phyloP scores from a whole-genome alignment of 75 land plant genomes.

The Cunninghamia lanceolata region DNA sequence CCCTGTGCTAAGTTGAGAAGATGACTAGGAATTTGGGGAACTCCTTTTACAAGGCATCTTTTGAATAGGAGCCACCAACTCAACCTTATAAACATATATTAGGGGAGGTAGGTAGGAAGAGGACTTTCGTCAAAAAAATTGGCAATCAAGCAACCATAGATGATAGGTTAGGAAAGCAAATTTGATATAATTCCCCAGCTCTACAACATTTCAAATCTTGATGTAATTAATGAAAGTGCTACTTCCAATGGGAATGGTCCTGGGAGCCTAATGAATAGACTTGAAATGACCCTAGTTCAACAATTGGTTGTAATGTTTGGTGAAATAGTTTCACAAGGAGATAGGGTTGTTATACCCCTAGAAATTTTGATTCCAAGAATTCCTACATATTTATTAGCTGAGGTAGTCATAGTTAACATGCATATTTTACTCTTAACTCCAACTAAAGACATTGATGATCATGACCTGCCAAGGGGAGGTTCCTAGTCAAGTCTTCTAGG shows the following conservation, averaged over 20 bases:
- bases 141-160: conserved; percentile 19
- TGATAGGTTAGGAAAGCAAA: conserved; percentile 44
- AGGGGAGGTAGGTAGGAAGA: conserved; percentile 33
- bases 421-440: conserved; percentile 61
- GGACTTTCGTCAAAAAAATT: conserved; percentile 32
- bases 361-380: conserved; percentile 75
- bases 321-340: conserved; percentile 91
- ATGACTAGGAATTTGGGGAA: conserved; percentile 28
- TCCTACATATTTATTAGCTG: conserved; percentile 86
- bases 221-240: background rate
- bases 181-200: conserved; percentile 11
- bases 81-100: conserved; percentile 13
- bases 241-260: conserved; percentile 11
- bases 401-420: conserved; percentile 91
- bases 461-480: conserved; percentile 8
- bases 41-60: conserved; percentile 20
- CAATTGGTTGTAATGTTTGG: conserved; percentile 89
- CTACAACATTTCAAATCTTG: conserved; percentile 14
- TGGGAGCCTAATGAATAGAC: conserved; percentile 17
- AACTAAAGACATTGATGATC: conserved; percentile 32
- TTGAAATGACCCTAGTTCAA: conserved; percentile 47
- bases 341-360: conserved; percentile 65
- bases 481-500: conserved; percentile 10
- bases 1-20: conserved; percentile 31
- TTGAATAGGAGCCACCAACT: conserved; percentile 23